Evolutionary conservation across 768 basidiomycete genomes (phyloP), one percentile per base, ranked within the genome.

Genomic region (Suillus plorans): DNA sequence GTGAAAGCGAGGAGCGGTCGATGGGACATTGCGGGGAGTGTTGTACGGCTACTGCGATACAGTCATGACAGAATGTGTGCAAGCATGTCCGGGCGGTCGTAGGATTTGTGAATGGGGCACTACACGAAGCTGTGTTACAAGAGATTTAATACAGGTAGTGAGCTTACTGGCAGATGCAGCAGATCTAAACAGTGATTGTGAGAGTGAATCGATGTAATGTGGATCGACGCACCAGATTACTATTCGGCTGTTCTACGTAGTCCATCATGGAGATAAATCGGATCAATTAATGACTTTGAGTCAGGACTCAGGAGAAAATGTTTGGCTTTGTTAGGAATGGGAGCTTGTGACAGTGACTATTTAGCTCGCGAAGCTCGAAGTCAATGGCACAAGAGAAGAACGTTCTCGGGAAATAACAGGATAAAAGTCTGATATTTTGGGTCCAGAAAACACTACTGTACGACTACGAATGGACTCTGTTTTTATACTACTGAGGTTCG

Each of bases 1-100:
- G 63, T 1, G 78, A 76, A 39, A 96, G 80, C 0, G 86, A 81
- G 16, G 86, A 89, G 25, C 95, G 86, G 76, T 96, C 94, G 37
- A 97, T 86, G 13, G 95, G 95, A 74, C 95, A 97, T 66, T 89
- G 87, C 0, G 83, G 73, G 94, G 88, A 86, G 65, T 90, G 85
- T 14, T 76, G 74, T 4, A 96, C 82, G 0, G 94, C 91, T 59
- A 81, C 80, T n/a, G 79, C 69, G 65, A 95, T 91, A 71, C 95
- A 97, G 37, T 86, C 88, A n/a, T 77, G 77, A 74, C 95, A 97
- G 74, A 96, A 96, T 0, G 93, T 96, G 18, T 59, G 95, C 65
- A 85, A 81, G 69, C 95, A 96, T 9, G 89, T 86, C 47, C 77
- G 82, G 0, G 92, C 89, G 0, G 90, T 91, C 1, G 83, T 83